Percentiles rank a stretch among this genome's conserved stretches.
Evolutionary conservation across 345 rosid genomes (phyloP).

Genomic region (Erysimum cheiranthoides): DNA sequence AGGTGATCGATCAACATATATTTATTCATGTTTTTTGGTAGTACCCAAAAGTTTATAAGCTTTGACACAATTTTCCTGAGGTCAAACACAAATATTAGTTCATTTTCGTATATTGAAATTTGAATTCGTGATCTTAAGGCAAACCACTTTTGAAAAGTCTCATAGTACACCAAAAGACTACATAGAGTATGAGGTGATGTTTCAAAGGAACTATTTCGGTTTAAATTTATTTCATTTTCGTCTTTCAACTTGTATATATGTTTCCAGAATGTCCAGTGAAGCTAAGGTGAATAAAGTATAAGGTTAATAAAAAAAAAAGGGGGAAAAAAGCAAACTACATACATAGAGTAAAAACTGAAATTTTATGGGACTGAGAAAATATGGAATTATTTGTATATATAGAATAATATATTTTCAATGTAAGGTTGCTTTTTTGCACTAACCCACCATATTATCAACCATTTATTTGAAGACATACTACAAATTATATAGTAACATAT

Average conservation of each 20-base stretch:
- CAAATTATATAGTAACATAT: not conserved
- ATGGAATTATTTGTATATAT: not conserved
- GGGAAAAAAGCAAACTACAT: no score
- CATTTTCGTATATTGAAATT: not conserved
- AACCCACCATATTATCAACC: not conserved
- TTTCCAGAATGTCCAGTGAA: no score
- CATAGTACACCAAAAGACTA: not conserved
- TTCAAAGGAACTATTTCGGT: no score
- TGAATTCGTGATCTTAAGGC: not conserved
- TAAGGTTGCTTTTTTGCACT: not conserved
- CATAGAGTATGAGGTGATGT: not conserved
- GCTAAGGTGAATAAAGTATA: no score
- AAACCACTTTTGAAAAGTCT: not conserved
- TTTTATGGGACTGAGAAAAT: not conserved
- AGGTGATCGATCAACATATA: not conserved
- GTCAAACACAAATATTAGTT: not conserved
- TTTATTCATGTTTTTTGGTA: not conserved
- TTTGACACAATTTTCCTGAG: not conserved
- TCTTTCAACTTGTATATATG: no score
- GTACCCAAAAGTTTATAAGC: not conserved
- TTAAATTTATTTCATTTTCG: no score
- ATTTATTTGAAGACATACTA: not conserved
- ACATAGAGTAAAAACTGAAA: not conserved
- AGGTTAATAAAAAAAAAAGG: no score
- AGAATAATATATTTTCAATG: not conserved